Evolutionary conservation across 2,329 filamentous ascomycete species (phyloP), one percentile per base, ranked within the genome.

Genomic region (Aciculosporium take): DNA sequence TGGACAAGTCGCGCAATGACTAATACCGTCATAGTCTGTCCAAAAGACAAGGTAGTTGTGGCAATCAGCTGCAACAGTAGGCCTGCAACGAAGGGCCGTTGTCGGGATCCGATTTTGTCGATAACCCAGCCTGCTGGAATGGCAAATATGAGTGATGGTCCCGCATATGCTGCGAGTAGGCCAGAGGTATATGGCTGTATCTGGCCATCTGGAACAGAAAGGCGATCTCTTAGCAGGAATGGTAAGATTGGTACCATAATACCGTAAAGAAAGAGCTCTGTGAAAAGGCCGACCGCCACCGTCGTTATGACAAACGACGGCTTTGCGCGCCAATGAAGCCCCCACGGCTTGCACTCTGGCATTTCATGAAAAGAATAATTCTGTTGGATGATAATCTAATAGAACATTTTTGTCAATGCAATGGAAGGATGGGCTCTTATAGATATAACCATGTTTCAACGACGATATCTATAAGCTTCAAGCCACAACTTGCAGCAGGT

Each of bases 181-280:
- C 7, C 13, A 5, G 35, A 42, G 5, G 25, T 15, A 38, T 29
- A 17, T 0, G 3, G 2, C 20, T 42, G 40, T 6, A 42, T 32
- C 8, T 29, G 5, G 25, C 9, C 41, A 38, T 41, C 12, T n/a
- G 35, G 37, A 7, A 44, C 34, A 28, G 17, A 15, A 7, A 46
- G 34, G 13, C 41, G 44, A 28, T 46, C 38, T 17, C 31, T 37
- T 33, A 46, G 38, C 28, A 44, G 1, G 9, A 46, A 46, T 1
- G 44, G 44, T 9, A 46, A 36, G 10, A 44, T 15, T 15, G 41
- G 44, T 8, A 46, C 41, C 23, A 46, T n/a, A 17, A 46, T 44
- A 18, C 44, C 44, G 21, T 41, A 46, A 7, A 46, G 41, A 18
- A 46, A 44, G 5, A 43, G 29, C 20, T 46, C 44, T 8, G 37